phyloP scores from a whole-genome alignment of 2,329 filamentous ascomycete species.

The Chaetomium olivaceum region DNA sequence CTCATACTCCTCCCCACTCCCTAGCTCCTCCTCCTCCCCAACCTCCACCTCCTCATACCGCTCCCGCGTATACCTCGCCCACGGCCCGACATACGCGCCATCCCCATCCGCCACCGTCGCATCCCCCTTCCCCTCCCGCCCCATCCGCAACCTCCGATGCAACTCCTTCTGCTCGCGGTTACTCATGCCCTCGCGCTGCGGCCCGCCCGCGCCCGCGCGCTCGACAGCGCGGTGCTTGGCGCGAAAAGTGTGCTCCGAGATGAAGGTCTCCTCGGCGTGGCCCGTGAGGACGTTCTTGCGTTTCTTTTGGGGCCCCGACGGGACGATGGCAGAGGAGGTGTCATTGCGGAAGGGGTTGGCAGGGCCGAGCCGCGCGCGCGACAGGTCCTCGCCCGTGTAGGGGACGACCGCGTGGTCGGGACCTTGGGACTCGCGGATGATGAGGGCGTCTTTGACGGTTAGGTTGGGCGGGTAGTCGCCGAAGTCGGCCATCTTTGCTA shows the following conservation, averaged over 20 bases:
- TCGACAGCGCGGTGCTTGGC: slow-evolving; percentile 83
- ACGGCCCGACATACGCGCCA: slow-evolving; percentile 87
- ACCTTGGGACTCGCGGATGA: slow-evolving; percentile 56
- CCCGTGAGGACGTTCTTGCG: slow-evolving; percentile 84
- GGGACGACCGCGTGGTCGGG: slow-evolving; percentile 62
- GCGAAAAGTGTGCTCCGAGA: slow-evolving; percentile 89
- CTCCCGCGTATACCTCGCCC: slow-evolving; percentile 77
- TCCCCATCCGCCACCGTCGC: slow-evolving; percentile 82
- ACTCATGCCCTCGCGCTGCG: slow-evolving; percentile 53
- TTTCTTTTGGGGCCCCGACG: slow-evolving; percentile 50
- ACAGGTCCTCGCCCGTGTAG: slow-evolving; percentile 72
- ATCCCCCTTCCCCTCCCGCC: slow-evolving; percentile 82
- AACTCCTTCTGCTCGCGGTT: slow-evolving; percentile 66
- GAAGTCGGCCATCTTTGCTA: slow-evolving; percentile 56
- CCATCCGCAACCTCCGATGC: slow-evolving; percentile 66
- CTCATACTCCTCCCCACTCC: slow-evolving; percentile 77
- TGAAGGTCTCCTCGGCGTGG: slow-evolving; percentile 79
- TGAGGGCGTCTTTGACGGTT: slow-evolving; percentile 63
- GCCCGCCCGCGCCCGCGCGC: slow-evolving; percentile 58
- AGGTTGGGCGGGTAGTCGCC: slow-evolving; percentile 67
- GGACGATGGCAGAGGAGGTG: slow-evolving; percentile 32
- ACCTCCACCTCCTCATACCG: slow-evolving; percentile 72
- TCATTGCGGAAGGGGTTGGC: slow-evolving; percentile 73
- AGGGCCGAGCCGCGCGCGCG: slow-evolving; percentile 66
- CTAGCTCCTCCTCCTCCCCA: slow-evolving; percentile 70